A percentile compares a stretch with the other conserved stretches of the same genome.
Evolutionary conservation across 768 basidiomycete genomes (phyloP).

Genomic region (Hypholoma fasciculare): DNA sequence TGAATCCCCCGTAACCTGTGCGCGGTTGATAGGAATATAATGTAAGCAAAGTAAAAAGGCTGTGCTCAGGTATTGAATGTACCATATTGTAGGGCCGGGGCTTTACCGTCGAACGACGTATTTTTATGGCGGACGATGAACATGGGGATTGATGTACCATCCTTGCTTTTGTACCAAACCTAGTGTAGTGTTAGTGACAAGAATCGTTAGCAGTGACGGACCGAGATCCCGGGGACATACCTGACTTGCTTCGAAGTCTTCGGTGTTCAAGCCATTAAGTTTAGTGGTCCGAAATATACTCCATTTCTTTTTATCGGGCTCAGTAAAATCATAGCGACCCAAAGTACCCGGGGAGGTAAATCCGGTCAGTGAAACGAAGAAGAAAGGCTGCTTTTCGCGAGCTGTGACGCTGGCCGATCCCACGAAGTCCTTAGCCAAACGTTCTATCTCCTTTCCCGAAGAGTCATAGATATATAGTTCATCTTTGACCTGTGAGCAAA

Average conservation of each 20-base stretch:
- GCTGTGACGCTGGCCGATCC: constrained; percentile 58
- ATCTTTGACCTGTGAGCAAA: constrained; percentile 61
- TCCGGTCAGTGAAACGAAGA: constrained; percentile 64
- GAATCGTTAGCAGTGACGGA: neutral
- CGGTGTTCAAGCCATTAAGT: constrained; percentile 59
- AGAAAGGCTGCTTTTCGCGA: constrained; percentile 52
- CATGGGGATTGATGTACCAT: constrained; percentile 83
- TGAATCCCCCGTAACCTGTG: constrained; percentile 82
- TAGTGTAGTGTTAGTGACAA: constrained; percentile 17
- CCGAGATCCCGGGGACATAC: constrained; percentile 28
- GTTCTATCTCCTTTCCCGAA: constrained; percentile 50
- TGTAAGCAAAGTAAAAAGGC: neutral
- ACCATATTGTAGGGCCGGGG: constrained; percentile 80
- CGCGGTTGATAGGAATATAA: neutral
- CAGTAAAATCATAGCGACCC: constrained; percentile 63
- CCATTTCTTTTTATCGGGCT: constrained; percentile 50
- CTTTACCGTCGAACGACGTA: constrained; percentile 70
- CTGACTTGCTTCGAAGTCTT: constrained; percentile 73
- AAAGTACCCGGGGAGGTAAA: constrained; percentile 75
- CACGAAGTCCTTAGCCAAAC: constrained; percentile 66
- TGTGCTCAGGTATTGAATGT: neutral
- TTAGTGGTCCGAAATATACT: constrained; percentile 56
- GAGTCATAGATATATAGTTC: constrained; percentile 73
- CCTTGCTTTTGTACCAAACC: constrained; percentile 81
- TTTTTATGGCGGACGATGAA: constrained; percentile 78